Evolutionary conservation across 2,329 filamentous ascomycete genomes (phyloP).

Genomic region (Penicillium sumatraense): DNA sequence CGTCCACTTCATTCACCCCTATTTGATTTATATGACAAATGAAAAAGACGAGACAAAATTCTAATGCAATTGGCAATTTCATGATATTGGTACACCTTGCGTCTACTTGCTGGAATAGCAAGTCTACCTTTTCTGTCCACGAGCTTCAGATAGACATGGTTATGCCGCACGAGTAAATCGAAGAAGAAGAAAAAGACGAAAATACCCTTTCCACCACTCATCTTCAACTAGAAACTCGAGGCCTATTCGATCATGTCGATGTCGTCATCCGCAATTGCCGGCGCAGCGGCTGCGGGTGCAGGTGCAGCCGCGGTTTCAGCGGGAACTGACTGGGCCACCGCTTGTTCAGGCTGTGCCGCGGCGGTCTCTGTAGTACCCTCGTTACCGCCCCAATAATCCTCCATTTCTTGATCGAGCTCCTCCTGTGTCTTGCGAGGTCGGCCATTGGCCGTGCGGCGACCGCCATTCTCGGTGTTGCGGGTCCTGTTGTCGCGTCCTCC

Average conservation of each 20-base stretch:
- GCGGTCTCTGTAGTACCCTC: conserved; percentile 44
- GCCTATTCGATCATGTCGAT: conserved; percentile 72
- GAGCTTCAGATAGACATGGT: neutral
- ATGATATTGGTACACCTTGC: neutral
- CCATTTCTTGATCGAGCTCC: conserved; percentile 96
- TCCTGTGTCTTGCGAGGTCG: conserved; percentile 84
- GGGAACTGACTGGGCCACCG: conserved; percentile 26
- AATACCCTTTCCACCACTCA: too few relatives aligned
- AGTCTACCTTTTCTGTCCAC: neutral
- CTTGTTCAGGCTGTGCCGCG: conserved; percentile 36
- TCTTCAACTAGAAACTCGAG: neutral
- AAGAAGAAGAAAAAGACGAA: neutral
- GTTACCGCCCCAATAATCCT: conserved; percentile 76
- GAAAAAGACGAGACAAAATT: neutral
- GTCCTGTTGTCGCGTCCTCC: conserved; percentile 42
- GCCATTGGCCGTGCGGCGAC: conserved; percentile 52
- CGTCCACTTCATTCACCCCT: neutral
- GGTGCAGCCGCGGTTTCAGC: conserved; percentile 39
- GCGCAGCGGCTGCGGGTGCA: conserved; percentile 30
- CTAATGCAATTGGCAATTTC: conserved; percentile 16
- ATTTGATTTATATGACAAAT: conserved; percentile 4
- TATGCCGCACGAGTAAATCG: neutral
- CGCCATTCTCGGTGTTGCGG: conserved; percentile 16
- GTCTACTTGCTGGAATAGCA: neutral
- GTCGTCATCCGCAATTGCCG: conserved; percentile 56